Conservation (phyloP, 148 eudicot species). For the Arbutus unedo region DNA sequence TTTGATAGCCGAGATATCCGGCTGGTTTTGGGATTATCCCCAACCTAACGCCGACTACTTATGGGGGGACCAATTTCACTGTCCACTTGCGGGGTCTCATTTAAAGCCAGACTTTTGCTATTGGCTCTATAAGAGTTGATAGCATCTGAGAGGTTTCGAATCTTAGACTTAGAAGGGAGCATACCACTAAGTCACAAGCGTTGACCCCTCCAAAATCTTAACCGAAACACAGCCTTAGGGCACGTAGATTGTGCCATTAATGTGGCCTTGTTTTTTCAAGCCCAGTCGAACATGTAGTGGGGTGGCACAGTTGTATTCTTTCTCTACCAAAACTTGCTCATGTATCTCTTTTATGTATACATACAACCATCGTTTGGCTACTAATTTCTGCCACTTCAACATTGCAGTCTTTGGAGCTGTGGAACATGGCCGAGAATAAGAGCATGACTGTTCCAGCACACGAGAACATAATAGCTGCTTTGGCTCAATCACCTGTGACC, state of each 20-base stretch:
- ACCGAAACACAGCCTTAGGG: not conserved
- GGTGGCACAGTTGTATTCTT: not conserved
- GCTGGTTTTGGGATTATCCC: too few relatives aligned
- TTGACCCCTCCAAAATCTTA: not conserved
- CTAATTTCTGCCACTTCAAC: not conserved
- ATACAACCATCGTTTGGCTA: not conserved
- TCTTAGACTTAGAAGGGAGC: too few relatives aligned
- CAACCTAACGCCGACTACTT: too few relatives aligned
- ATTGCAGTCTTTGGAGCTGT: conserved; percentile 82
- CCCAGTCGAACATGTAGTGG: not conserved
- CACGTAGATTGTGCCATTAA: not conserved
- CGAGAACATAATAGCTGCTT: conserved; percentile 75
- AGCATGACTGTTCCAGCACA: conserved; percentile 93
- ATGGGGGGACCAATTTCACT: too few relatives aligned
- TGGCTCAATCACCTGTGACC: conserved; percentile 65
- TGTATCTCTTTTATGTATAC: not conserved
- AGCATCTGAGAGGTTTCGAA: too few relatives aligned
- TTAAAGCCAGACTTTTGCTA: too few relatives aligned
- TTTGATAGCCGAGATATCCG: too few relatives aligned
- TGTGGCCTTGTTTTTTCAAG: too few relatives aligned
- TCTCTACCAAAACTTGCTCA: not conserved
- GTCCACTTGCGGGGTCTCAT: too few relatives aligned
- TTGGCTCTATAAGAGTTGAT: too few relatives aligned
- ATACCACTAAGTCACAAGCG: too few relatives aligned
- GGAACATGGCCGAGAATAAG: conserved; percentile 96